Conservation (phyloP, 2,329 filamentous ascomycete species). For the Venturia effusa region DNA sequence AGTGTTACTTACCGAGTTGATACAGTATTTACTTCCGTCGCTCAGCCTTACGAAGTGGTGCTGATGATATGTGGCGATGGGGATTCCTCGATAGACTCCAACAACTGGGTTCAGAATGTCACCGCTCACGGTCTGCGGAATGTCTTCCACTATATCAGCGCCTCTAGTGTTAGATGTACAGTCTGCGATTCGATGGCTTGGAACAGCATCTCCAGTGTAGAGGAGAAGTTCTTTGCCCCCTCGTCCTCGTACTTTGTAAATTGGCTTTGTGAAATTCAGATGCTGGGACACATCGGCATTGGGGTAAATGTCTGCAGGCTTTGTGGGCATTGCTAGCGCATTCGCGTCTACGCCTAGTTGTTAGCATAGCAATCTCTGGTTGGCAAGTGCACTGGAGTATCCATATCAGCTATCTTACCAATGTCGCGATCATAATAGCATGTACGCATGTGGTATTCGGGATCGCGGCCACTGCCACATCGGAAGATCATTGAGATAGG, state of each 20-base stretch:
- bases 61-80: background rate
- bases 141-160: background rate
- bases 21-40: slow-evolving; percentile 7
- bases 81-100: slow-evolving; percentile 6
- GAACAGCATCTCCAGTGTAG: background rate
- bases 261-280: background rate
- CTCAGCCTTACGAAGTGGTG: slow-evolving; percentile 3
- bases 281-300: background rate
- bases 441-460: background rate
- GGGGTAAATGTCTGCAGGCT: background rate
- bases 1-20: slow-evolving; percentile 3
- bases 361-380: background rate
- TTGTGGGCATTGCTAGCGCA: background rate
- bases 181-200: background rate
- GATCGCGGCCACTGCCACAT: background rate
- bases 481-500: background rate
- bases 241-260: background rate
- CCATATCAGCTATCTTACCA: background rate
- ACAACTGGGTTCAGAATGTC: background rate
- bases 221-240: background rate
- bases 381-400: background rate
- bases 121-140: background rate
- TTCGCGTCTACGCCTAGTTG: background rate
- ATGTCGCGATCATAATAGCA: background rate
- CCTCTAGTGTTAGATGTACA: background rate